Evolutionary conservation across 495 filamentous ascomycete species (phyloP), one percentile per base, ranked within the genome.

Genomic region (Penicillium subrubescens): DNA sequence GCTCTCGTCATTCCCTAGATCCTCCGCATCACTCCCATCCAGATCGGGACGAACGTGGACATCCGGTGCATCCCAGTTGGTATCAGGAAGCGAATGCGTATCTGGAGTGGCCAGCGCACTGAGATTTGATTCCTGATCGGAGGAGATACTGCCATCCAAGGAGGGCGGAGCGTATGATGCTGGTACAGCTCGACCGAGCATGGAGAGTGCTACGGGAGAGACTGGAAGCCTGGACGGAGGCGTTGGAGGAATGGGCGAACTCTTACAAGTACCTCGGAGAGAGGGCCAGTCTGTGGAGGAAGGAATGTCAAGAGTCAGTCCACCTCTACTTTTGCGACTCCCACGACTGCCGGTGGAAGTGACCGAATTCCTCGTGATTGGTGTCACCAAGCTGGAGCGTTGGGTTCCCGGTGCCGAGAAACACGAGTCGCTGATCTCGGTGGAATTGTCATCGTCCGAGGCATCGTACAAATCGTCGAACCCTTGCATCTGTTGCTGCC

Each of bases 401-500:
- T 79, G 76, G 19, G 77, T 77, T 57, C 77, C 75, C 12, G 79
- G 73, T 35, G 75, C 69, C 23, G 82, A 82, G 50, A 78, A 75
- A 67, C 73, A 81, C 54, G 82, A 76, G 71, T 84, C 71, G 74
- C 81, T 74, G 66, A 83, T 68, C 23, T 80, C 71, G 7, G 89
- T 85, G 29, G 60, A 63, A 55, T 67, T 60, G 39, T 71, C 71
- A 44, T 70, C 68, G 19, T 90, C 88, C 8, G 90, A 92, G 35
- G 91, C 83, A 73, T 96, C 92, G 68, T 96, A 96, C 23, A 97
- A 76, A 62, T 95, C 92, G 71, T 95, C 92, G 71, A 93, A 94
- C 35, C 77, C 62, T 72, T 77, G 64, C 81, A 84, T 73, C 67
- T 78, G 78, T 60, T 77, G 70, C 61, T 80, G 77, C 79, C 80